Base-by-base conservation (phyloP, 2,329 filamentous ascomycete species). In the Myotisia sp. region DNA sequence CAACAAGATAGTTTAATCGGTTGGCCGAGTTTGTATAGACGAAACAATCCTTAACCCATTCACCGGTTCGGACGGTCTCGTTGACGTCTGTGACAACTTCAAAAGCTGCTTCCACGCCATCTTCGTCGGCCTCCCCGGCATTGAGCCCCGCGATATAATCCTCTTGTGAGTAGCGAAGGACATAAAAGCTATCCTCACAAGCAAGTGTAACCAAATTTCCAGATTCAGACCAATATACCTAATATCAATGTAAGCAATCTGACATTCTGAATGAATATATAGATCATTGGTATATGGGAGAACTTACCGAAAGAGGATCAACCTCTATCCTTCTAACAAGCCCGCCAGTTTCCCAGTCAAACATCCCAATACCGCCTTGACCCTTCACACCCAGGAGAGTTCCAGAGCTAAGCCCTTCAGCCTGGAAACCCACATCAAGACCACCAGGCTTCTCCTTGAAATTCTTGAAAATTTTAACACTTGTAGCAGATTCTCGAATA, bases 41-140 rank as follows among this genome's bases (percentile, higher is more conserved):
- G 68, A 98, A 93, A 65, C 87, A 93, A 63, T 98, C 90, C 42
- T 90, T 90, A 37, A 98, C 82, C 90, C 90, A 98, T 63, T 92
- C 82, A 47, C 87, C 90, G 13, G 87, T 94, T 44, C 83, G 80
- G 33, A 95, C 85, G 43, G 71, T 82, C 62, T 95, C 90, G 53
- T 79, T 87, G 52, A 94, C 85, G 54, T 95, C 90, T 16, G 86
- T 93, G 36, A 95, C 82, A 18, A 95, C 81, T 53, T 95, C 90
- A 47, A 98, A 94, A 4, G 90, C 90, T 16, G 86, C 72, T 64
- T 98, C 90, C 4, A 94, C 87, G 37, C 90, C 90, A 55, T 94
- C 87, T 46, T 79, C 75, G 37, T 95, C 87, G 5, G 84, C 76
- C 47, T 85, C 70, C 3, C 83, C 87, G 19, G 75, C 70, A 49